These are phyloP conservation scores for Dactylis glomerata DNA, from an alignment of 176 grass and related monocot species.

Conservation along the genomic window DNA sequence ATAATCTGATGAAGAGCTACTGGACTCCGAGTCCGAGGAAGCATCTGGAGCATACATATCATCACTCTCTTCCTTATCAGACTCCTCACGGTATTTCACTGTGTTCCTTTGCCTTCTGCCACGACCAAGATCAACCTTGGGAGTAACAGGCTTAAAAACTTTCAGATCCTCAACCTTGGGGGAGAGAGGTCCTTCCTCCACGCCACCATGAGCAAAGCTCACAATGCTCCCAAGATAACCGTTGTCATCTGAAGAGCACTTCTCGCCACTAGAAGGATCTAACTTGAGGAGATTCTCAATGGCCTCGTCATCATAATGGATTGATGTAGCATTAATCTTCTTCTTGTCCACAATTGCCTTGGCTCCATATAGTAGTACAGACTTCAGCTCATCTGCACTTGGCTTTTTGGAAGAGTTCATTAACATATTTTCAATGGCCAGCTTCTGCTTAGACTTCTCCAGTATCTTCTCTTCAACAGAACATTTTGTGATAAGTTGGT, in stretches of 20 bases:
- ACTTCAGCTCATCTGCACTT: slow-evolving; percentile 49
- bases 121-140: slow-evolving; percentile 51
- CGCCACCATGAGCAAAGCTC: slow-evolving; percentile 44
- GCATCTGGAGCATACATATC: slow-evolving; percentile 49
- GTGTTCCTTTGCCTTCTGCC: slow-evolving; percentile 51
- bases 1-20: slow-evolving; percentile 27
- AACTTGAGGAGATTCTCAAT: slow-evolving; percentile 65
- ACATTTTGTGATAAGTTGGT: slow-evolving; percentile 70
- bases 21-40: neutral
- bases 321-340: slow-evolving; percentile 42
- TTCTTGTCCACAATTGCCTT: slow-evolving; percentile 54
- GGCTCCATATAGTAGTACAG: slow-evolving; percentile 57
- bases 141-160: slow-evolving; percentile 33
- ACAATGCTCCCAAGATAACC: slow-evolving; percentile 62
- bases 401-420: slow-evolving; percentile 68
- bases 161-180: slow-evolving; percentile 54
- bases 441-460: slow-evolving; percentile 61
- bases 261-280: slow-evolving; percentile 47
- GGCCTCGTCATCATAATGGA: slow-evolving; percentile 56
- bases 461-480: slow-evolving; percentile 78
- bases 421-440: slow-evolving; percentile 63
- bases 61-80: slow-evolving; percentile 47
- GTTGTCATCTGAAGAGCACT: slow-evolving; percentile 48
- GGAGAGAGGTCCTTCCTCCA: slow-evolving; percentile 20
- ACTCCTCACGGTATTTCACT: slow-evolving; percentile 46